Evolutionary conservation across 202 grass and related monocot genomes (phyloP), one percentile per base, ranked within the genome.

Genomic region (Bolboschoenoplectus hybrid): DNA sequence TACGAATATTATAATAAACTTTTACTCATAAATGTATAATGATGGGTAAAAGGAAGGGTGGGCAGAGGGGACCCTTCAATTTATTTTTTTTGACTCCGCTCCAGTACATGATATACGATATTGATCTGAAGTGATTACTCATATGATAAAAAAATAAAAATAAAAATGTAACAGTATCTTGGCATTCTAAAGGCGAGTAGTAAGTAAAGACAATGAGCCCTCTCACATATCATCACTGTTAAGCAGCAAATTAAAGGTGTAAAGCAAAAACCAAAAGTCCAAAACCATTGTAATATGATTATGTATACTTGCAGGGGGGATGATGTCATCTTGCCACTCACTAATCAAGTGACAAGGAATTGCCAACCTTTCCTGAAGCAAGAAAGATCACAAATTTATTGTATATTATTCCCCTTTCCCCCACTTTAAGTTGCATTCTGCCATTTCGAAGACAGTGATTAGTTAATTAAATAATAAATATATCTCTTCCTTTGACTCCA

Each of bases 361-460:
- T 83, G 81, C 43, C 50, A 35, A 55, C 73, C 43, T 77, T 77
- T 77, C 73, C 73, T 77, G 32, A 64, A 53, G 20, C 81, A 83
- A 50, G 57, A 83, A 68, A 83, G 40, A 68, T 67, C n/a, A 66
- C 47, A 66, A 38, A 50, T 66, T 47, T 36, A 53, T 83, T 83
- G 13, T 83, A 17, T 64, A 82, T 7, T 65, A 82, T 65, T 82
- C 65, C 58, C 3, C 3, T 41, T 64, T 67, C 43, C 61, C 63
- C 44, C 44, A 45, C 39, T 82, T 65, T 46, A 83, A 36, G 81
- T 11, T 17, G 49, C 62, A 67, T 83, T 68, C 43, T 67, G 52
- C 81, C 81, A 43, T 67, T 53, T 68, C 7, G 61, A 66, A 83
- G 63, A 83, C 44, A 83, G 81, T 68, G 81, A 51, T 66, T 83